These are phyloP conservation scores for Aeschynomene evenia DNA, from an alignment of 306 rosid species.

Conservation along the genomic window DNA sequence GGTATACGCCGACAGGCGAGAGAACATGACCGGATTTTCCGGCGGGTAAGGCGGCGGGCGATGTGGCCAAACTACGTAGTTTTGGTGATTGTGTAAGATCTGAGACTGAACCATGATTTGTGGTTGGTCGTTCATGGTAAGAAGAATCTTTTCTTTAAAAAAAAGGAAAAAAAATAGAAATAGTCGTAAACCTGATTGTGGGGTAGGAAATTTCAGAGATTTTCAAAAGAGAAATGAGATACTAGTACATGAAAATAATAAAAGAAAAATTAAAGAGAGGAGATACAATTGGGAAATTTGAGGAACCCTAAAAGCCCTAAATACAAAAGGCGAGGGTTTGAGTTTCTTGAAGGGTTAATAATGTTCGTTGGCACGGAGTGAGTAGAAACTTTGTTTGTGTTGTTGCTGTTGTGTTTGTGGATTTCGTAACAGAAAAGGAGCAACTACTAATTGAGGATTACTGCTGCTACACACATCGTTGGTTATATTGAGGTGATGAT, in stretches of 20 bases:
- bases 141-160: no score
- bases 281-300: background rate
- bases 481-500: background rate
- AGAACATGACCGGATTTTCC: conserved; percentile 24
- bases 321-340: background rate
- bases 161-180: no score
- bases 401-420: background rate
- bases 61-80: conserved; percentile 40
- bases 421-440: background rate
- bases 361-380: background rate
- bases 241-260: background rate
- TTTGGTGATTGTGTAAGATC: conserved; percentile 39
- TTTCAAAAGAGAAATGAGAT: background rate
- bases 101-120: conserved; percentile 34
- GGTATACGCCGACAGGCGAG: conserved; percentile 19
- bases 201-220: background rate
- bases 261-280: background rate
- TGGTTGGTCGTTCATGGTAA: conserved; percentile 29
- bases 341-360: background rate
- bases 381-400: background rate
- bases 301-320: background rate
- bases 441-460: background rate
- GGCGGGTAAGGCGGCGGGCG: conserved; percentile 20
- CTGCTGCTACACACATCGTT: background rate
- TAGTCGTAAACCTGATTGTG: background rate